Percentiles rank a stretch among this genome's conserved stretches.
phyloP scores from a whole-genome alignment of 306 rosid species.

The Prunus dulcis region DNA sequence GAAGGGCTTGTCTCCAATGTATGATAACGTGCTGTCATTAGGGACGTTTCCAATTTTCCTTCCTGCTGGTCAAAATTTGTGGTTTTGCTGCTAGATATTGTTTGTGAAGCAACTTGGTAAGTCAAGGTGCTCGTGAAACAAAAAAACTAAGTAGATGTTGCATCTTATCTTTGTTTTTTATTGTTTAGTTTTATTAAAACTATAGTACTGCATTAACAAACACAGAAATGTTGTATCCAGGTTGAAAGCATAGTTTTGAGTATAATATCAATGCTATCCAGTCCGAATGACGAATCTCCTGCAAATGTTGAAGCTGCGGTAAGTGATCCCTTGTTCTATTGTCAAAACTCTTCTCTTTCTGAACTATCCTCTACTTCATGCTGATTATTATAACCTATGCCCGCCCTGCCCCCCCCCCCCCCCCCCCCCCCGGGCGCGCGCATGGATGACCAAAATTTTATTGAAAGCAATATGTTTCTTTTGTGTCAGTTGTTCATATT shows the following conservation, averaged over 20 bases:
- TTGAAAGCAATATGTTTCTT: neutral
- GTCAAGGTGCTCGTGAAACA: neutral
- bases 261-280: slow-evolving; percentile 94
- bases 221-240: slow-evolving; percentile 42
- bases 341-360: neutral
- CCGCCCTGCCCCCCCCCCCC: no score
- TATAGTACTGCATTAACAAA: neutral
- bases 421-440: no score
- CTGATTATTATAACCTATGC: neutral
- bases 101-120: neutral
- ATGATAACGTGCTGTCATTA: neutral
- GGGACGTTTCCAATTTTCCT: neutral
- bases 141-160: neutral
- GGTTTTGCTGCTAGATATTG: neutral
- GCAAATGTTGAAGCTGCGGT: slow-evolving; percentile 99
- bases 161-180: neutral
- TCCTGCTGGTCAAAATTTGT: neutral
- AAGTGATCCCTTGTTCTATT: slow-evolving; percentile 34
- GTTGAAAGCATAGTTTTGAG: slow-evolving; percentile 99
- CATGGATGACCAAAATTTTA: neutral
- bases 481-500: neutral
- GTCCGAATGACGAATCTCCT: slow-evolving; percentile 98
- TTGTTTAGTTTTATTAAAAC: neutral
- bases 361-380: neutral
- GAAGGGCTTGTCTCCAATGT: neutral